Evolutionary conservation across 345 rosid genomes (phyloP), one percentile per base, ranked within the genome.

Genomic region (Aquilaria yunnanensis): DNA sequence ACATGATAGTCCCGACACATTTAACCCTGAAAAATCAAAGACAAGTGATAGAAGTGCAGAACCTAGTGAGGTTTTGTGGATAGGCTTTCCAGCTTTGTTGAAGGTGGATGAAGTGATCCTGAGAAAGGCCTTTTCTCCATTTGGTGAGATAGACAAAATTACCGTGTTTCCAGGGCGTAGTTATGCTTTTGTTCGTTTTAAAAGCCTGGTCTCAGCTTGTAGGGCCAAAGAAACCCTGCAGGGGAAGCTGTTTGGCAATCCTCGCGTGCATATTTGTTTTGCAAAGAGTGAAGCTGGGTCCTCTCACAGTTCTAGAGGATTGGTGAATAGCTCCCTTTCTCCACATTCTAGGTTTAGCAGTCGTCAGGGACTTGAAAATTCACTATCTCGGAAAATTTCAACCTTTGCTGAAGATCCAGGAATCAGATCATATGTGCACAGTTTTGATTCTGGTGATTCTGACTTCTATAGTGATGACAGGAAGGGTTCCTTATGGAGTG

Each of bases 241-340:
- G 75, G 98, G 97, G 31, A 90, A 90, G 65, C 65, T 93, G 69
- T 87, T 93, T 67, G 97, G 92, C 54, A 90, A 93, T 75, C 96
- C 97, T n/a, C 97, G 94, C 37, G 98, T 93, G 48, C 97, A 87
- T 70, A 90, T 93, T 68, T 89, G 94, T 82, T 93, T 84, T 54
- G 93, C 97, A 10, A 90, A 77, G 86, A 87, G 77, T 69, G 97
- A 93, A 47, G 74, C 80, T 30, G 85, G 90, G 30, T 71, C 87
- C 47, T 83, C 93, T 59, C 78, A 57, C 69, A 74, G 77, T 60
- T 83, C 84, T 73, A 88, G 86, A 70, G 71, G 77, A 59, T 75
- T 76, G 10, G 43, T 70, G 11, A 62, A 74, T 70, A 71, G 68
- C 63, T 65, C 93, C 58, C 75, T 62, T 62, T 88, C 97, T 62